Evolutionary conservation across 2,329 filamentous ascomycete species (phyloP).

Genomic region (Aspergillus cejpii): DNA sequence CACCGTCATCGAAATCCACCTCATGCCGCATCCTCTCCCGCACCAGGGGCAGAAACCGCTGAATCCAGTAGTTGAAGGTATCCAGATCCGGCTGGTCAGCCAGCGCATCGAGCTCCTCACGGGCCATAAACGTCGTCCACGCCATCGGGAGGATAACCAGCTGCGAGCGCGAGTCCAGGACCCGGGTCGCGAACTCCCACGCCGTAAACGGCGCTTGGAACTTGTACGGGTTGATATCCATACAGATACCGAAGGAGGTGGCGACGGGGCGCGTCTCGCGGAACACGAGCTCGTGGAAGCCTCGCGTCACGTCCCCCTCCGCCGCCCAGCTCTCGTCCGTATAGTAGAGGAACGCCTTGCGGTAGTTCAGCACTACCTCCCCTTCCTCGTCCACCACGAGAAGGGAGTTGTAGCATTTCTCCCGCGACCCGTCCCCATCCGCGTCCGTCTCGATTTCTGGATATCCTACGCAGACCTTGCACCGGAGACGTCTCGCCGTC

Average conservation of each 20-base stretch:
- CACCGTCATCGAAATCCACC: conserved; percentile 19
- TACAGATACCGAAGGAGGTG: conserved; percentile 46
- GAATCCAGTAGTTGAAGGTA: conserved; percentile 58
- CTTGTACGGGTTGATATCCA: conserved; percentile 57
- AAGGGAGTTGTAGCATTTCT: conserved; percentile 52
- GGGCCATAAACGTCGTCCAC: conserved; percentile 50
- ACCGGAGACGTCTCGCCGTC: conserved; percentile 49
- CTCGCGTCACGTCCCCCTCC: conserved; percentile 42
- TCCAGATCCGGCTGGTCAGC: conserved; percentile 49
- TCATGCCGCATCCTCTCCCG: conserved; percentile 26
- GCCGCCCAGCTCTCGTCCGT: conserved; percentile 60
- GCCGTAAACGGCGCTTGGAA: conserved; percentile 53
- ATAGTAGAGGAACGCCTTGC: conserved; percentile 60
- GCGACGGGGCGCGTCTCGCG: conserved; percentile 23
- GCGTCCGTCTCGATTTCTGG: conserved; percentile 43
- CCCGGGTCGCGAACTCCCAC: conserved; percentile 56
- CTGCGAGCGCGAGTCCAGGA: conserved; percentile 43
- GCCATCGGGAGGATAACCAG: conserved; percentile 58
- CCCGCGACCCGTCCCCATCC: background rate
- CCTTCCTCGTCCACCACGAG: conserved; percentile 53
- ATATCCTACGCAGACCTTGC: conserved; percentile 59
- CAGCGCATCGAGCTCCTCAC: conserved; percentile 43
- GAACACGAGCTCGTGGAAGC: conserved; percentile 27
- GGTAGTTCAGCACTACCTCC: conserved; percentile 53
- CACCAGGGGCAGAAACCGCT: conserved; percentile 51